A percentile compares a stretch with the other conserved stretches of the same genome.
Evolutionary conservation across 2,329 filamentous ascomycete species (phyloP).

Genomic region (Myrmaecium sp.): DNA sequence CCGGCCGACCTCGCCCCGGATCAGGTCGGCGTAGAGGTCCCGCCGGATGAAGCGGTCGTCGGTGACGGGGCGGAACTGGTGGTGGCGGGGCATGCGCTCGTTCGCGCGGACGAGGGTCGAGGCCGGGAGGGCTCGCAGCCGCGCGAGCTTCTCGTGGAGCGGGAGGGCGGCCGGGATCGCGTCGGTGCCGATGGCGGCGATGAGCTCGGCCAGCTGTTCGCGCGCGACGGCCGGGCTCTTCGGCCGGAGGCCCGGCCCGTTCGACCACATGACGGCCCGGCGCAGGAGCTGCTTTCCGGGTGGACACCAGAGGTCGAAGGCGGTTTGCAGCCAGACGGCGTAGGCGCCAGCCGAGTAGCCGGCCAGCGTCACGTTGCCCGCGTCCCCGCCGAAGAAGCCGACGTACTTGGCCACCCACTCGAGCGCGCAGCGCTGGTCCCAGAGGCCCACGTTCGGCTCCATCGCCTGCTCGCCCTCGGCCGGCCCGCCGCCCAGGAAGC

Average conservation of each 20-base stretch:
- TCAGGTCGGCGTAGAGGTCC: conserved; percentile 28
- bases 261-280: conserved; percentile 36
- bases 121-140: conserved; percentile 24
- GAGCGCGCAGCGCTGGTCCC: conserved; percentile 38
- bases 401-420: conserved; percentile 39
- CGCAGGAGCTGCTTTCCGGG: conserved; percentile 30
- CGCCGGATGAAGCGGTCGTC: conserved; percentile 31
- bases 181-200: conserved; percentile 25
- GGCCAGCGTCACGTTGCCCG: conserved; percentile 33
- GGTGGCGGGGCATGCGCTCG: conserved; percentile 22
- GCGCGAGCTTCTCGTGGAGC: conserved; percentile 26
- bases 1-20: conserved; percentile 30
- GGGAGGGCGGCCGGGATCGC: conserved; percentile 25
- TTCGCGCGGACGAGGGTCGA: conserved; percentile 26
- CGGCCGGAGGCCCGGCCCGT: conserved; percentile 36
- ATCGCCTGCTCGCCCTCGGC: conserved; percentile 21
- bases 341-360: conserved; percentile 42
- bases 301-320: conserved; percentile 36
- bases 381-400: conserved; percentile 33
- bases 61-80: conserved; percentile 37
- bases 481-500: conserved; percentile 36
- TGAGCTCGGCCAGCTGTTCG: conserved; percentile 34
- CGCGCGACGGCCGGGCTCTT: conserved; percentile 31
- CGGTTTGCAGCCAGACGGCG: conserved; percentile 39
- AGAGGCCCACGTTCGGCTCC: conserved; percentile 36